Percentiles rank a stretch among this genome's conserved stretches.
Evolutionary conservation across 441 rosid species (phyloP).

Genomic region (Aleurites moluccanus): DNA sequence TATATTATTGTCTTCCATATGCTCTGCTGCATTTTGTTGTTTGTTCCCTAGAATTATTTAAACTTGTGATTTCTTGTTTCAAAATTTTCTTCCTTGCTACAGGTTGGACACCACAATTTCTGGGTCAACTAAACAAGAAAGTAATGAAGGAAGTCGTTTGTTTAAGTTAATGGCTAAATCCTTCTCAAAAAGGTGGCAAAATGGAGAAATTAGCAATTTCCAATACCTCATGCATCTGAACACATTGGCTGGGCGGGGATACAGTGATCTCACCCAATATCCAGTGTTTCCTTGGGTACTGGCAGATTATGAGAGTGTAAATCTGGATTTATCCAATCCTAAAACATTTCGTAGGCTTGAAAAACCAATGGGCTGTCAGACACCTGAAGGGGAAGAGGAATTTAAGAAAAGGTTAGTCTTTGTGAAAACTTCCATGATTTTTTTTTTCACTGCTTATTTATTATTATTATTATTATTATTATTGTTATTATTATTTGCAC

Average conservation of each 20-base stretch:
- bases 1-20: not conserved
- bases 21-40: not conserved
- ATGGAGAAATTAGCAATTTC: conserved; percentile 99
- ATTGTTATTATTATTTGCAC: conserved; percentile 14
- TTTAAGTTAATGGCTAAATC: conserved; percentile 95
- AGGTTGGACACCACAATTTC: conserved; percentile 99
- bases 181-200: conserved; percentile 99
- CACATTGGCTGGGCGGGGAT: conserved; percentile 99
- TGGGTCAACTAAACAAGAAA: conserved; percentile 94
- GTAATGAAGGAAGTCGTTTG: conserved; percentile 91
- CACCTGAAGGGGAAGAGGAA: conserved; percentile 97
- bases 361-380: conserved; percentile 99
- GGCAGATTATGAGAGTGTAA: conserved; percentile 94
- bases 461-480: conserved; percentile 16
- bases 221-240: conserved; percentile 99
- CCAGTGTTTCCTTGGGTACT: conserved; percentile 99
- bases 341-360: conserved; percentile 91
- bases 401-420: conserved; percentile 82
- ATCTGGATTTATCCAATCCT: conserved; percentile 83
- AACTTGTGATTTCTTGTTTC: conserved; percentile 26
- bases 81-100: conserved; percentile 23
- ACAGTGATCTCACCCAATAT: conserved; percentile 99
- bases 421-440: not conserved
- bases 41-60: conserved; percentile 17
- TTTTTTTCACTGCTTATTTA: not conserved